These are phyloP conservation scores for Chalara sp. DNA, from an alignment of 2,329 filamentous ascomycete species.

Conservation along the genomic window DNA sequence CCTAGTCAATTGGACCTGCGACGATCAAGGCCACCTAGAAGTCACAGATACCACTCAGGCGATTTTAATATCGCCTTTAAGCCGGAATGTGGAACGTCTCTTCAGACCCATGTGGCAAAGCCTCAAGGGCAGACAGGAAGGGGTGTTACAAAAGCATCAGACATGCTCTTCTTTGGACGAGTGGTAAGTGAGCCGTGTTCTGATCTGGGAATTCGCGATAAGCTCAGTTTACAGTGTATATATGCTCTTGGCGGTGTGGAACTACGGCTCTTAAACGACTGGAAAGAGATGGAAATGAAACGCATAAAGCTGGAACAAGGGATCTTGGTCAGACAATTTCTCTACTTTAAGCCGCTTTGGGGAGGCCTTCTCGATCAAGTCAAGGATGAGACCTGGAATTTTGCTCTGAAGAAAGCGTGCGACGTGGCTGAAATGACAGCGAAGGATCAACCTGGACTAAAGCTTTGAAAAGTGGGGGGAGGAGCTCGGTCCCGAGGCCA, in stretches of 20 bases:
- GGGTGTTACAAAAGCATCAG: slow-evolving; percentile 1
- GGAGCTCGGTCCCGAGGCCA: background rate
- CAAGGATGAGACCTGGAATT: background rate
- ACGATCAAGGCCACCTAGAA: background rate
- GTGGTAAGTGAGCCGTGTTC: slow-evolving; percentile 1
- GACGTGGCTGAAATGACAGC: slow-evolving; percentile 1
- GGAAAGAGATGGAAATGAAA: background rate
- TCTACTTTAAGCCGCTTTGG: slow-evolving; percentile 1
- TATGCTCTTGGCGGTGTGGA: background rate
- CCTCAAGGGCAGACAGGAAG: slow-evolving; percentile 1
- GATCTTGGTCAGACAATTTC: slow-evolving; percentile 1
- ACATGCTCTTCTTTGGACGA: slow-evolving; percentile 1
- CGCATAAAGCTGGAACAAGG: slow-evolving; percentile 3
- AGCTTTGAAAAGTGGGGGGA: background rate
- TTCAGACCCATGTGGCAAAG: slow-evolving; percentile 3
- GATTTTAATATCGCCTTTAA: slow-evolving; percentile 3
- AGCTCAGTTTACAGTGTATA: slow-evolving; percentile 1
- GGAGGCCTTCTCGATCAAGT: slow-evolving; percentile 1
- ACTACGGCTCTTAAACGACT: background rate
- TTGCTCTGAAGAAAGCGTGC: background rate
- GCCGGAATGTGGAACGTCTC: background rate
- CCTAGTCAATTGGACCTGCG: slow-evolving; percentile 3
- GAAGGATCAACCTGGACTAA: slow-evolving; percentile 1
- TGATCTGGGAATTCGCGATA: background rate
- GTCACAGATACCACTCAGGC: background rate